Evolutionary conservation across 345 rosid species (phyloP).

Genomic region (Eucalyptus microcorys): DNA sequence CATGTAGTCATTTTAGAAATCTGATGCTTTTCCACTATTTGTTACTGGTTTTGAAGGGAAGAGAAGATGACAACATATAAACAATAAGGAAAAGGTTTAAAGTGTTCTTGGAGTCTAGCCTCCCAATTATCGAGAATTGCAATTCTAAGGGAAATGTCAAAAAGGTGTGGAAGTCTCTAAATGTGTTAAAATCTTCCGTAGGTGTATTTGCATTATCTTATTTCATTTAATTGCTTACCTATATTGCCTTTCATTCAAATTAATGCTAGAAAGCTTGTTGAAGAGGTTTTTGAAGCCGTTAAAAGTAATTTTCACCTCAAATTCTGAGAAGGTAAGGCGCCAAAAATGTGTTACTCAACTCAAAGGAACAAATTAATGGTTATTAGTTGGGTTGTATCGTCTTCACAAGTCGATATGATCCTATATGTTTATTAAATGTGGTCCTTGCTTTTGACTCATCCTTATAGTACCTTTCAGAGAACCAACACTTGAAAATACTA

Average conservation of each 20-base stretch:
- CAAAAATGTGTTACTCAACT: not conserved
- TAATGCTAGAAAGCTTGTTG: slow-evolving; percentile 52
- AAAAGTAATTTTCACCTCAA: slow-evolving; percentile 23
- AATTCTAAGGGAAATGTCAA: slow-evolving; percentile 45
- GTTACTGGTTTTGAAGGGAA: slow-evolving; percentile 27
- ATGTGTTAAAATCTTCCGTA: not conserved
- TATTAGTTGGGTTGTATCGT: not conserved
- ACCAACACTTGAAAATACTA: not conserved
- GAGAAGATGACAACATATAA: slow-evolving; percentile 62
- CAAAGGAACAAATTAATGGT: not conserved
- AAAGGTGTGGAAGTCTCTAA: slow-evolving; percentile 16
- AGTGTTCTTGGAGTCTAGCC: slow-evolving; percentile 48
- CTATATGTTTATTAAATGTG: not conserved
- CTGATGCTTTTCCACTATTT: not conserved
- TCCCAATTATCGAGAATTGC: slow-evolving; percentile 40
- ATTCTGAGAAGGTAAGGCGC: slow-evolving; percentile 26
- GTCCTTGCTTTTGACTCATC: not conserved
- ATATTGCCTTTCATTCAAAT: slow-evolving; percentile 14
- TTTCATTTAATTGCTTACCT: not conserved
- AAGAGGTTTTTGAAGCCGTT: slow-evolving; percentile 52
- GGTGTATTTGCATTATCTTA: not conserved
- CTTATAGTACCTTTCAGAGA: not conserved
- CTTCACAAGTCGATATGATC: not conserved
- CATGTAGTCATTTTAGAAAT: not conserved
- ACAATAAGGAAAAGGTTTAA: slow-evolving; percentile 48